These are phyloP conservation scores for Mollisiaceae sp. DNA, from an alignment of 2,329 filamentous ascomycete genomes.

Conservation along the genomic window DNA sequence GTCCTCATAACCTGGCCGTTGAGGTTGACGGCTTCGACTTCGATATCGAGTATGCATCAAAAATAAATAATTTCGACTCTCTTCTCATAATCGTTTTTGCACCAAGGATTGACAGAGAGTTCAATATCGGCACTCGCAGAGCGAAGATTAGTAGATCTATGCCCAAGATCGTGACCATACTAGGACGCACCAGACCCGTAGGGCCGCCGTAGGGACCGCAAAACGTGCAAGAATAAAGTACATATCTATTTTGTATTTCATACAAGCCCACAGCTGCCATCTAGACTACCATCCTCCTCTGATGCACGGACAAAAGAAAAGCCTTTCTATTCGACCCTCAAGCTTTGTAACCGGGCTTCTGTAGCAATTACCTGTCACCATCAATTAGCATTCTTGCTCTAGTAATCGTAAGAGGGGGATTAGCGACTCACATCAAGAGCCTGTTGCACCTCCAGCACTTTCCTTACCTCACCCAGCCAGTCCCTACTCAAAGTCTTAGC, in stretches of 20 bases:
- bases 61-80: no score
- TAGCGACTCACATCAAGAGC: slow-evolving; percentile 81
- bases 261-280: slow-evolving; percentile 24
- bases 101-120: no score
- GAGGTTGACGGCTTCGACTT: slow-evolving; percentile 37
- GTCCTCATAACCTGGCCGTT: slow-evolving; percentile 11
- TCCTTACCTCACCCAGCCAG: slow-evolving; percentile 89
- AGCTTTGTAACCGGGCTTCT: slow-evolving; percentile 85
- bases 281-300: slow-evolving; percentile 12
- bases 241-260: slow-evolving; percentile 32
- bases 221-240: slow-evolving; percentile 23
- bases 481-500: slow-evolving; percentile 93
- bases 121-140: neutral
- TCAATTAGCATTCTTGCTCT: slow-evolving; percentile 26
- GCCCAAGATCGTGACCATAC: neutral
- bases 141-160: neutral
- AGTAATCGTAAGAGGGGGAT: neutral
- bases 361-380: slow-evolving; percentile 77
- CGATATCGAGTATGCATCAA: slow-evolving; percentile 32
- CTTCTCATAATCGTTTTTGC: no score
- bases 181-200: neutral
- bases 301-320: slow-evolving; percentile 39
- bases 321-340: slow-evolving; percentile 74
- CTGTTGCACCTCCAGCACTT: slow-evolving; percentile 93
- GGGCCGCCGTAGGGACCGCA: neutral